Base-by-base conservation (phyloP, 306 rosid species). In the Rosa rugosa region DNA sequence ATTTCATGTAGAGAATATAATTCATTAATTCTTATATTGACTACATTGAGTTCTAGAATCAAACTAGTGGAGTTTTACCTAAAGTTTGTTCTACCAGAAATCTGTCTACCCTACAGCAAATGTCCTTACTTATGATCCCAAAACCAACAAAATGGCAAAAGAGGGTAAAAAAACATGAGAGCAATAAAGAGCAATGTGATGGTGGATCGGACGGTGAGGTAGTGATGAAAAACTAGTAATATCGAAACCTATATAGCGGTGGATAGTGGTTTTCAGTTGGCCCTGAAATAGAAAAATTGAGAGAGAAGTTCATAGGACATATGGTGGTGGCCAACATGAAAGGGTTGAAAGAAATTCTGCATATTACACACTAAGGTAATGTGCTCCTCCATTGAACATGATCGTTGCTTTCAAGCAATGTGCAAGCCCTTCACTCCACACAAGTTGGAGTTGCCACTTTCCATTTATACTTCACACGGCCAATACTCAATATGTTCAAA, bases 351-450 rank as follows among this genome's bases (percentile, higher is more conserved):
- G 9, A 4, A 42, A 27, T 59, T 60, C 41, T 59, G 69, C 69
- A 23, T 14, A 23, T 22, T 42, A 27, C 69, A 31, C 36, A 31
- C 62, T 16, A 16, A 2, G 41, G 69, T 17, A 64, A 13, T 75
- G 27, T 45, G 66, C 45, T 44, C 36, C 73, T 69, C 78, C 68
- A 74, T 57, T 74, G 41, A 56, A 74, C 50, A 74, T 74, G 77
- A 12, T 54, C 42, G 41, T 14, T 74, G 10, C 16, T 57, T 74
- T 74, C 41, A 57, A 4, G 36, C 23, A 27, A 12, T 23, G 22
- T n/a, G 53, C 47, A 74, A 74, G 1, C 66, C 16, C 67, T 73
- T 8, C 54, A 8, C 65, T 57, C 67, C 59, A 75, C 71, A 25
- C 57, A 60, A 17, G 57, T 59, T 75, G 57, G 78, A 60, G 27